Evolutionary conservation across 768 basidiomycete species (phyloP).

Genomic region (Auriscalpium microsporum): DNA sequence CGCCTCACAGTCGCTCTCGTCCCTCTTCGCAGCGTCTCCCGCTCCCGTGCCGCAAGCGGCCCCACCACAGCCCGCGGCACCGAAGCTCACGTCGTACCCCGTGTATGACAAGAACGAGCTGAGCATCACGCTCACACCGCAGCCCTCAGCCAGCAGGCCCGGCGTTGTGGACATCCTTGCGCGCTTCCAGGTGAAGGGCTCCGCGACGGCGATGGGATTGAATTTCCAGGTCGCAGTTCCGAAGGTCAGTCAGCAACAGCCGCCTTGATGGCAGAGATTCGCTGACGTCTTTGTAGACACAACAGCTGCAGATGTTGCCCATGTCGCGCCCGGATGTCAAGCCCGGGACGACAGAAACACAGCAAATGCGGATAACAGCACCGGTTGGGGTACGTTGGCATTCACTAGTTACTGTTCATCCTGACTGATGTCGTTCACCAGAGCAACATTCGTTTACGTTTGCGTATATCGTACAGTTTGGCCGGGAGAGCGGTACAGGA

Average conservation of each 20-base stretch:
- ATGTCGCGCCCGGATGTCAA: constrained; percentile 82
- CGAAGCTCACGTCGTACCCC: constrained; percentile 62
- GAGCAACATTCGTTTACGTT: constrained; percentile 76
- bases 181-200: constrained; percentile 66
- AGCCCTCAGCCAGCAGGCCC: constrained; percentile 70
- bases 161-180: constrained; percentile 88
- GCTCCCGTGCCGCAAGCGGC: constrained; percentile 19
- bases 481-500: constrained; percentile 72
- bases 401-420: background rate
- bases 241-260: constrained; percentile 44
- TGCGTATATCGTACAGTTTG: constrained; percentile 74
- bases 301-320: constrained; percentile 95
- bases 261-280: background rate
- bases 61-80: constrained; percentile 30
- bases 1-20: constrained; percentile 4
- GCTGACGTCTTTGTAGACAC: constrained; percentile 50
- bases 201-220: constrained; percentile 46
- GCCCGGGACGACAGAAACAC: constrained; percentile 80
- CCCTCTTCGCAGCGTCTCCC: constrained; percentile 16
- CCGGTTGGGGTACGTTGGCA: constrained; percentile 66
- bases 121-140: constrained; percentile 83
- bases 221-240: constrained; percentile 98
- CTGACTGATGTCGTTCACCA: constrained; percentile 21
- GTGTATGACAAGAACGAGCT: constrained; percentile 92
- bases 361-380: constrained; percentile 89